Percentiles rank a stretch among this genome's conserved stretches.
Conservation (phyloP, 2,329 filamentous ascomycete genomes). For the Cladosporium phlei region DNA sequence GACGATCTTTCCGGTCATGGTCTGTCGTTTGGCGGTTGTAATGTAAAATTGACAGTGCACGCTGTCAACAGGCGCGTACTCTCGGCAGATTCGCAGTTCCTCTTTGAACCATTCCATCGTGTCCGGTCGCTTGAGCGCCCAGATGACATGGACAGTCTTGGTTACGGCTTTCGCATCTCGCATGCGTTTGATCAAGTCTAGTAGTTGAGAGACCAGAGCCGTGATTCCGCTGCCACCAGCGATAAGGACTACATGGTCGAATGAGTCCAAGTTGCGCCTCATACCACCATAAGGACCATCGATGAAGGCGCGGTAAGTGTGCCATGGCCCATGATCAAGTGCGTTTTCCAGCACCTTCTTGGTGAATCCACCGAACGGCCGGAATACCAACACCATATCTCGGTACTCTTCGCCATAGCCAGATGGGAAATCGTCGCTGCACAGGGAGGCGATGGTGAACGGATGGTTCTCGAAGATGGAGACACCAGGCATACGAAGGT, state of each 20-base stretch:
- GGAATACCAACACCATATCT: constrained; percentile 86
- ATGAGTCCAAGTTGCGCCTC: constrained; percentile 81
- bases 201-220: constrained; percentile 81
- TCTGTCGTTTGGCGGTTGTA: constrained; percentile 64
- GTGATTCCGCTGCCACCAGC: constrained; percentile 94
- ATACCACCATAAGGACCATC: constrained; percentile 95
- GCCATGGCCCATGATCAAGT: constrained; percentile 79
- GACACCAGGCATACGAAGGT: constrained; percentile 88
- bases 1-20: constrained; percentile 45
- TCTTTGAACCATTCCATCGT: constrained; percentile 98
- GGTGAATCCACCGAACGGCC: constrained; percentile 88
- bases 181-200: constrained; percentile 95
- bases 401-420: constrained; percentile 83
- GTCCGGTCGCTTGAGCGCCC: constrained; percentile 85
- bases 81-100: constrained; percentile 84
- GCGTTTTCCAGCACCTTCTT: constrained; percentile 77
- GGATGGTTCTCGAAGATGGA: constrained; percentile 89
- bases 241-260: constrained; percentile 88
- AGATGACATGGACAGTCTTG: constrained; percentile 85
- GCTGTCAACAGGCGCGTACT: constrained; percentile 80
- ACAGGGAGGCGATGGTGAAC: constrained; percentile 89
- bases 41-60: constrained; percentile 95
- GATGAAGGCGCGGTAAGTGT: constrained; percentile 86
- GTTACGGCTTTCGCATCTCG: constrained; percentile 91
- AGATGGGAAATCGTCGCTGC: constrained; percentile 88